Evolutionary conservation across 2,329 filamentous ascomycete genomes (phyloP), one percentile per base, ranked within the genome.

Genomic region (Microdochium bolleyi): DNA sequence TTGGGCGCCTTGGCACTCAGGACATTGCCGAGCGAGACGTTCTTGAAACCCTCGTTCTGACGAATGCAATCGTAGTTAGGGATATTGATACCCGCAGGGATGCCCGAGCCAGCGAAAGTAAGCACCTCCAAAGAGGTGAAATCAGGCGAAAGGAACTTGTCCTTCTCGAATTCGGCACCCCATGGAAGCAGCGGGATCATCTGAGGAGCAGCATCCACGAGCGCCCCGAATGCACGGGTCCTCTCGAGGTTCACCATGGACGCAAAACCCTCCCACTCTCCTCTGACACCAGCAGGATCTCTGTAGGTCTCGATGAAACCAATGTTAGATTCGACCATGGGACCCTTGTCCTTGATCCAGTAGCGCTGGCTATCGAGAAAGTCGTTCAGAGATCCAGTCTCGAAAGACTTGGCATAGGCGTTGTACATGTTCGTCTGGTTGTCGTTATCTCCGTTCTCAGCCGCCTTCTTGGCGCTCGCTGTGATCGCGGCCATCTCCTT

Each of bases 121-220:
- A 96, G 71, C 2, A 96, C 91, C 68, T 99, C 94, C 1, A 97
- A 78, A 10, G 88, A 94, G 0, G 94, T 97, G 65, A 99, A 99
- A 67, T 99, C 94, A 0, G 94, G 94, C 51, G 89, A 92, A 34
- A 95, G 72, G 70, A 99, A 99, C 64, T 88, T 91, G 74, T 96
- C 92, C 71, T 97, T 97, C 67, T 99, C 94, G 59, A 97, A 99
- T 0, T 89, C 88, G 49, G 82, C 80, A 34, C 77, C 75, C 94
- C 94, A 99, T 0, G 94, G 94, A 14, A 99, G 75, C 56, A 95
- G 83, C 7, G 91, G 89, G 51, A 99, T 96, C 65, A 96, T 85
- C 48, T 76, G 75, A 11, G 91, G 87, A 0, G 94, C 92, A 24
- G 85, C 85, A 21, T 85, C 79, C 3, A 97, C 94, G 1, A 97